Conservation (phyloP, 805 yeast species). For the Wickerhamomyces xylosicus region DNA sequence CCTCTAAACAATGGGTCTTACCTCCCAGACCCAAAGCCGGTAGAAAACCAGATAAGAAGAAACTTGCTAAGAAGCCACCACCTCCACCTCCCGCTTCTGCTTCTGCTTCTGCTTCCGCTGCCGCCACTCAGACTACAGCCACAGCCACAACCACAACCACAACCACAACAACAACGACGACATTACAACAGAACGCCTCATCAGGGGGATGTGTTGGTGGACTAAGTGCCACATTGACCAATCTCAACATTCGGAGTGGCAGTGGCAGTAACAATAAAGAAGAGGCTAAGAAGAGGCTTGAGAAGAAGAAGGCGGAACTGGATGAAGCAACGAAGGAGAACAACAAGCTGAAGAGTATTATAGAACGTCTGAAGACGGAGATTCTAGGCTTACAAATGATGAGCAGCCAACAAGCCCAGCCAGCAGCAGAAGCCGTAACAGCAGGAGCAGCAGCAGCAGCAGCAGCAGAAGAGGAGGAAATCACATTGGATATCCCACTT, state of each 20-base stretch:
- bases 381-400: slow-evolving; percentile 11
- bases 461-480: slow-evolving; percentile 5
- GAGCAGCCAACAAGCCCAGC: neutral
- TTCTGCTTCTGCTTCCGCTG: no score
- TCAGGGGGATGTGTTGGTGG: no score
- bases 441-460: slow-evolving; percentile 5
- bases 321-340: slow-evolving; percentile 33
- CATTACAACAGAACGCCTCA: no score
- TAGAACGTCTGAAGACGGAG: slow-evolving; percentile 29
- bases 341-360: slow-evolving; percentile 30
- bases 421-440: slow-evolving; percentile 2
- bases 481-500: no score
- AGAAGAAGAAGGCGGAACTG: slow-evolving; percentile 17
- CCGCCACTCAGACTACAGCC: neutral
- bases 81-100: slow-evolving; percentile 1
- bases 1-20: slow-evolving; percentile 71
- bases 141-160: no score
- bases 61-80: slow-evolving; percentile 3
- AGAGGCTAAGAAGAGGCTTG: neutral
- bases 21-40: slow-evolving; percentile 81
- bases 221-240: slow-evolving; percentile 9
- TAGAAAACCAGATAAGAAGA: slow-evolving; percentile 31
- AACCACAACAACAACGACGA: slow-evolving; percentile 6
- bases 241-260: slow-evolving; percentile 4
- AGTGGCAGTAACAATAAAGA: neutral